Base-by-base conservation (phyloP, 305 asterid genomes). In the Solanum chacoense region DNA sequence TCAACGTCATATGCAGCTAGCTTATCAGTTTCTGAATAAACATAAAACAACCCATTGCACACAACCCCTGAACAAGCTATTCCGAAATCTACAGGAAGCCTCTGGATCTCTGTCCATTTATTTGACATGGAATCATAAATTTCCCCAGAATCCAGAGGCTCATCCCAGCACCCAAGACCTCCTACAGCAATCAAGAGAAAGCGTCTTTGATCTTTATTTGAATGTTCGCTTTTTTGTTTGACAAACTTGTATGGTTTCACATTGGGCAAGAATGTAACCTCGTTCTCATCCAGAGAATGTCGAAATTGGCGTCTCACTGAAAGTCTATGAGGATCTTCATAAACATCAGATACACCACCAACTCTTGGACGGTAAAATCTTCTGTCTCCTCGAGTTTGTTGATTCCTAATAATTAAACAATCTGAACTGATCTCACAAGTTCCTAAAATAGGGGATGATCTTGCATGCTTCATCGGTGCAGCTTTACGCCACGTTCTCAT, bases 251-350 rank as follows among this genome's bases (percentile, higher is more conserved):
- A 72, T 4, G 91, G 93, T 80, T 92, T 94, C 85, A 35, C 45
- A 22, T 77, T 91, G 50, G 95, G 92, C 22, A 90, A 55, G 24
- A 88, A 76, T 50, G 95, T 91, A 88, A 74, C 85, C 13, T 94
- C 98, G n/a, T 92, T 95, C 87, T 93, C 99, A 36, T 97, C 97
- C 5, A 91, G 91, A 38, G 96, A 93, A 84, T 90, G 92, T 85
- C 95, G 91, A 9, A 92, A 91, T 74, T 94, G 98, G 45, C 99
- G 95, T 88, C 99, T 90, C 14, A 96, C 94, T 0, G 98, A 96
- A 7, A 95, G 97, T 71, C 99, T 92, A 88, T 97, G 99, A 76
- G 99, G 99, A 91, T 97, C 99, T 91, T 97, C 99, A 11, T 97
- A 97, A 45, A 97, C 98, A 88, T 97, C 98, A 3, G 96, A 94